Evolutionary conservation across 2,329 filamentous ascomycete species (phyloP).

Genomic region (Aureobasidium sp.): DNA sequence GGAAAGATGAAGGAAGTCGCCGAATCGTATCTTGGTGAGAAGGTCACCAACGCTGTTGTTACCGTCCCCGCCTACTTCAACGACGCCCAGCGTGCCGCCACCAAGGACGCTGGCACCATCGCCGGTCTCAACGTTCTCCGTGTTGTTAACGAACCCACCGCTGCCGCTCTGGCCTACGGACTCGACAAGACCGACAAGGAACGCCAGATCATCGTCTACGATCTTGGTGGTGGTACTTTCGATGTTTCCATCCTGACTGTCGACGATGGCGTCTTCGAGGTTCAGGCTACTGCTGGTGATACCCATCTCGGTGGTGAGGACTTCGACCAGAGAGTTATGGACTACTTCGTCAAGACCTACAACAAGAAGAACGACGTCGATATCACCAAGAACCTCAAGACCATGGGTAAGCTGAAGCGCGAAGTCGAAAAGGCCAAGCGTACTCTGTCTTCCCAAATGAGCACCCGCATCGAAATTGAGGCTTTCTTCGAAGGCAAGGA

Average conservation of each 20-base stretch:
- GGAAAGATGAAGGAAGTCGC: slow-evolving; percentile 81
- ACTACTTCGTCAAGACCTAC: slow-evolving; percentile 92
- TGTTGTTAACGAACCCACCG: slow-evolving; percentile 94
- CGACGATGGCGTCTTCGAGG: slow-evolving; percentile 79
- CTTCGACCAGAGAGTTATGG: slow-evolving; percentile 97
- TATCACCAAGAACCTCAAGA: slow-evolving; percentile 88
- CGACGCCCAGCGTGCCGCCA: slow-evolving; percentile 93
- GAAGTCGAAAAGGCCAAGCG: slow-evolving; percentile 99
- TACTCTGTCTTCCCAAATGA: slow-evolving; percentile 55
- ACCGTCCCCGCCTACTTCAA: slow-evolving; percentile 98
- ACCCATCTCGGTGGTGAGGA: slow-evolving; percentile 97
- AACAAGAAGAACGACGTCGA: slow-evolving; percentile 97
- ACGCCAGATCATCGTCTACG: slow-evolving; percentile 86
- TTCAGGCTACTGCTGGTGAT: slow-evolving; percentile 90
- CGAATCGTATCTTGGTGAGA: slow-evolving; percentile 72
- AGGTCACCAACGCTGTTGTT: slow-evolving; percentile 81
- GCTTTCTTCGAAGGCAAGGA: slow-evolving; percentile 94
- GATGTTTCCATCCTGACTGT: slow-evolving; percentile 79
- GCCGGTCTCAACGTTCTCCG: slow-evolving; percentile 91
- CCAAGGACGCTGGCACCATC: slow-evolving; percentile 89
- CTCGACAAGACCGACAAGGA: slow-evolving; percentile 79
- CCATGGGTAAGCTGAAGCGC: slow-evolving; percentile 99
- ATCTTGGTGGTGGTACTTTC: slow-evolving; percentile 90
- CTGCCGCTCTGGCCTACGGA: slow-evolving; percentile 90
- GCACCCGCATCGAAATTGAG: slow-evolving; percentile 68